Percentiles rank a stretch among this genome's conserved stretches.
Evolutionary conservation across 306 rosid species (phyloP).

Genomic region (Inga laurina): DNA sequence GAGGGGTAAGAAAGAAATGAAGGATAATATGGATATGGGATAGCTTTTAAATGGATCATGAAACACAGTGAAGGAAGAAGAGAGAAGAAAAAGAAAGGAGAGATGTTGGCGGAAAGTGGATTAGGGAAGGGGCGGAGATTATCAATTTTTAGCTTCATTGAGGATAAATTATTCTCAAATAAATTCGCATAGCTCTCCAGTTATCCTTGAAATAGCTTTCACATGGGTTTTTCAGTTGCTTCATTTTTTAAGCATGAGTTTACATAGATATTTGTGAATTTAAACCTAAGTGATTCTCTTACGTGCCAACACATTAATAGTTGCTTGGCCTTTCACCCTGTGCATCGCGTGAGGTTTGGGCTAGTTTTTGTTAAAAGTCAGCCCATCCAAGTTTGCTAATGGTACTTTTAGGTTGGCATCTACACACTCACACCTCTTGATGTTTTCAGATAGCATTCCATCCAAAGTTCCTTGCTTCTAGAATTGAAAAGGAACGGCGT

Average conservation of each 20-base stretch:
- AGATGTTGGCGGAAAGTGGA: neutral
- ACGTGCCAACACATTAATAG: too few species aligned
- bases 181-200: neutral
- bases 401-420: slow-evolving; percentile 28
- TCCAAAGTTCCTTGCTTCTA: slow-evolving; percentile 93
- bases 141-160: neutral
- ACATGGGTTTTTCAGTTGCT: neutral
- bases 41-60: neutral
- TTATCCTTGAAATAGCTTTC: neutral
- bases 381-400: neutral
- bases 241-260: neutral
- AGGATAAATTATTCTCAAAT: neutral
- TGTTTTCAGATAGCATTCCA: slow-evolving; percentile 86
- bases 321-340: too few species aligned
- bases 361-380: neutral
- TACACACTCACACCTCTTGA: slow-evolving; percentile 33
- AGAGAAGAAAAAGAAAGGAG: neutral
- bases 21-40: slow-evolving; percentile 13
- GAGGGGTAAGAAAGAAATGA: neutral
- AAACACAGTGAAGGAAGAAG: neutral
- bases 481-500: slow-evolving; percentile 96
- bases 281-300: too few species aligned
- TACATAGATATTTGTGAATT: too few species aligned
- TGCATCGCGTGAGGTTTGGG: too few species aligned
- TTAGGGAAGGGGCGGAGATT: neutral